phyloP scores from a whole-genome alignment of 2,329 filamentous ascomycete genomes.

The Pseudocercospora ulei region DNA sequence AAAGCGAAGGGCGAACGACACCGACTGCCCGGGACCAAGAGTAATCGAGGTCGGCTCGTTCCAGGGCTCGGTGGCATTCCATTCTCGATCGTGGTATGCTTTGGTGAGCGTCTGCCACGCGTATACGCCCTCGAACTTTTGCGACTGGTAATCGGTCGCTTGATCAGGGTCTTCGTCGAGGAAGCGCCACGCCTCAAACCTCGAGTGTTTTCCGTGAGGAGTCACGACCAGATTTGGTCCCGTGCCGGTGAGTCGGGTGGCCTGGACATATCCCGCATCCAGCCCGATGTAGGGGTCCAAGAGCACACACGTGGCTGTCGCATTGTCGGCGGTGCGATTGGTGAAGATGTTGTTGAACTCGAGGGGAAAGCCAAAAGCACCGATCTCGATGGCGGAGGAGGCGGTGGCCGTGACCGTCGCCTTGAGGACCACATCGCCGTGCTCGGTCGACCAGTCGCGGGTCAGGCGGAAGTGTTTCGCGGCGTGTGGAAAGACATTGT shows the following conservation, averaged over 20 bases:
- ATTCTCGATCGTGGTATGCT: constrained; percentile 50
- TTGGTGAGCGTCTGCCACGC: constrained; percentile 50
- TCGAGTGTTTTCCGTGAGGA: constrained; percentile 42
- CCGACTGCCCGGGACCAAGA: constrained; percentile 40
- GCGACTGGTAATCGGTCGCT: constrained; percentile 40
- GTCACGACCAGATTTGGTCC: constrained; percentile 49
- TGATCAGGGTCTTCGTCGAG: constrained; percentile 36
- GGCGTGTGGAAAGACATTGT: constrained; percentile 5
- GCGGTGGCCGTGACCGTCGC: constrained; percentile 46
- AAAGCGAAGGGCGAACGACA: constrained; percentile 47
- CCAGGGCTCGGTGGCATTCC: constrained; percentile 46
- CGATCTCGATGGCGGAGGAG: constrained; percentile 42
- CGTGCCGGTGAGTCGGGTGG: constrained; percentile 45
- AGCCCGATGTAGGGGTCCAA: constrained; percentile 54
- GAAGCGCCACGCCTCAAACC: constrained; percentile 49
- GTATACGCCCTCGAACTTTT: constrained; percentile 53
- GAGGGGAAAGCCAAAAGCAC: constrained; percentile 50
- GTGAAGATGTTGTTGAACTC: constrained; percentile 57
- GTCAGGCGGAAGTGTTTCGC: constrained; percentile 39
- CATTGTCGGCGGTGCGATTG: constrained; percentile 42
- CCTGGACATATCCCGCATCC: constrained; percentile 49
- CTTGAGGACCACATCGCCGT: constrained; percentile 44
- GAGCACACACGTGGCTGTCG: constrained; percentile 46
- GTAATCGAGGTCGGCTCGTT: constrained; percentile 45
- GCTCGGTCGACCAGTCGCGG: constrained; percentile 45